These are phyloP conservation scores for Fusarium sp. DNA, from an alignment of 2,329 filamentous ascomycete species.

Conservation along the genomic window DNA sequence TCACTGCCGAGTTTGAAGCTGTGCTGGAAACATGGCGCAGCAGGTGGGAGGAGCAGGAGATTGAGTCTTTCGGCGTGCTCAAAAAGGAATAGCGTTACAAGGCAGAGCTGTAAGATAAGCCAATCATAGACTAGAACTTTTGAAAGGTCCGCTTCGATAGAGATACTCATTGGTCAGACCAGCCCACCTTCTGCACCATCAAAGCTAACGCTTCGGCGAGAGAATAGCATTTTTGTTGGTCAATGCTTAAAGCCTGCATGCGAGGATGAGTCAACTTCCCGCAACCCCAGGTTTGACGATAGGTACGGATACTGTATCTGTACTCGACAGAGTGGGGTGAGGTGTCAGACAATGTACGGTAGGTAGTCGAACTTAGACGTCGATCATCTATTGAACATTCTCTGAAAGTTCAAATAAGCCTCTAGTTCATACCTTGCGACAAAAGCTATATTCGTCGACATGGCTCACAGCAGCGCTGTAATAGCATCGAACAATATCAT, in stretches of 20 bases:
- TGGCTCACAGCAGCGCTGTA: slow-evolving; percentile 1
- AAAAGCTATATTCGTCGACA: not conserved
- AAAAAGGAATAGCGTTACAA: slow-evolving; percentile 51
- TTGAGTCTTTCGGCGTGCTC: slow-evolving; percentile 60
- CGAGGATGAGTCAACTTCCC: slow-evolving; percentile 49
- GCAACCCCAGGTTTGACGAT: slow-evolving; percentile 42
- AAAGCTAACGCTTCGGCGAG: slow-evolving; percentile 51
- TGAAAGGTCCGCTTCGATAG: slow-evolving; percentile 16
- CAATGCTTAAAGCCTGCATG: slow-evolving; percentile 43
- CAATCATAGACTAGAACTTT: slow-evolving; percentile 42
- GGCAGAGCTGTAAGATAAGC: slow-evolving; percentile 15
- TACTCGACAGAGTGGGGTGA: not conserved
- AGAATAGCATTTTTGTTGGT: slow-evolving; percentile 47
- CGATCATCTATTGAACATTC: not conserved
- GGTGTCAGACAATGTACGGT: not conserved
- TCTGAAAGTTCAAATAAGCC: not conserved
- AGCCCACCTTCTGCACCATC: slow-evolving; percentile 46
- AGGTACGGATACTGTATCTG: too few species aligned
- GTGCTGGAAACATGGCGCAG: slow-evolving; percentile 47
- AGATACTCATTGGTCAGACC: slow-evolving; percentile 43
- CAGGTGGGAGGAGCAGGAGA: slow-evolving; percentile 43
- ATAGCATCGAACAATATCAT: slow-evolving; percentile 1
- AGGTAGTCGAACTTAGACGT: not conserved
- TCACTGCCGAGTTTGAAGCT: slow-evolving; percentile 46
- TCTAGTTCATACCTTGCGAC: not conserved